Evolutionary conservation across 805 yeast genomes (phyloP).

Genomic region (Wickerhamiella cacticola): DNA sequence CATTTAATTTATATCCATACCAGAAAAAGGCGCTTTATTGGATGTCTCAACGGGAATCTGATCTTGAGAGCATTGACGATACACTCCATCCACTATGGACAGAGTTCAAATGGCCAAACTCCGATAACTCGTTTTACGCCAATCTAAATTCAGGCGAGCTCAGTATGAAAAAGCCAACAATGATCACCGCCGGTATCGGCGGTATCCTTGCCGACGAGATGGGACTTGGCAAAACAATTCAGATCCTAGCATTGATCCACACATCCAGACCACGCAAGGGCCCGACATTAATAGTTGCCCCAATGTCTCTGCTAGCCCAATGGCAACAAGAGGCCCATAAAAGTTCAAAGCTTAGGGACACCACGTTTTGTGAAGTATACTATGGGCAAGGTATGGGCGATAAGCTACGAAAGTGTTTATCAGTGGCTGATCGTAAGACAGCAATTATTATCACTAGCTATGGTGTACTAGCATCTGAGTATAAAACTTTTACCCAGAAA

Average conservation of each 20-base stretch:
- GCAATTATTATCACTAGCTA: conserved; percentile 66
- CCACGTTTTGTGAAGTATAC: conserved; percentile 38
- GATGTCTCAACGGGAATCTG: conserved; percentile 72
- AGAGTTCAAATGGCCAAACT: conserved; percentile 57
- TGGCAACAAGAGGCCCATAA: conserved; percentile 70
- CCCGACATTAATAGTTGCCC: conserved; percentile 63
- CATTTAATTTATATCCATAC: conserved; percentile 52
- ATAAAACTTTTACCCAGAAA: conserved; percentile 28
- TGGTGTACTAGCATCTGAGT: conserved; percentile 75
- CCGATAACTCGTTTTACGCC: conserved; percentile 45
- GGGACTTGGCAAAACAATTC: conserved; percentile 92
- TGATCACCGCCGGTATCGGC: conserved; percentile 52
- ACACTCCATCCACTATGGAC: conserved; percentile 76
- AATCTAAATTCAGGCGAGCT: conserved; percentile 73
- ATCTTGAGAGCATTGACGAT: conserved; percentile 31
- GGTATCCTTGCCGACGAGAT: conserved; percentile 93
- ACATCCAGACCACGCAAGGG: conserved; percentile 27
- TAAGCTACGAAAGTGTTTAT: conserved; percentile 31
- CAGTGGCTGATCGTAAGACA: conserved; percentile 29
- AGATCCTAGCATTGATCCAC: conserved; percentile 61
- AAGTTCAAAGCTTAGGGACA: conserved; percentile 32
- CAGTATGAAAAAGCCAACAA: conserved; percentile 51
- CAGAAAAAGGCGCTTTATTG: conserved; percentile 79
- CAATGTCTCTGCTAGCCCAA: conserved; percentile 82
- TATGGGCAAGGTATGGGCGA: conserved; percentile 56